phyloP scores from a whole-genome alignment of 139 green algal genomes.

The Gonium pectorale region DNA sequence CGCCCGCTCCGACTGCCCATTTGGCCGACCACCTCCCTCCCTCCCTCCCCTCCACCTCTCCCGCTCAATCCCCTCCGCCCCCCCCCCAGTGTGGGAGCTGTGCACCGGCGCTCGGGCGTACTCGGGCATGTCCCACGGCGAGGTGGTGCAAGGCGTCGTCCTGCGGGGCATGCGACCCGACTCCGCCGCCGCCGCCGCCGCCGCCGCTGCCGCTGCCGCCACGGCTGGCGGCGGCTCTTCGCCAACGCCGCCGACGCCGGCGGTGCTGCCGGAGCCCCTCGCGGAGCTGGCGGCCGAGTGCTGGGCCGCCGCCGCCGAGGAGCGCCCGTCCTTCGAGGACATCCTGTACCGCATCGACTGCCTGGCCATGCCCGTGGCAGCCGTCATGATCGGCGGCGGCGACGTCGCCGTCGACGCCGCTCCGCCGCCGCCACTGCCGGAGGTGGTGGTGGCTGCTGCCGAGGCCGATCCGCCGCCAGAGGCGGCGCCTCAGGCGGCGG shows the following conservation, averaged over 20 bases:
- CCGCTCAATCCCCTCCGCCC: not conserved
- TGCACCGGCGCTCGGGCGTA: slow-evolving; percentile 40
- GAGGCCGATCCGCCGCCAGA: not conserved
- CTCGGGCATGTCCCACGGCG: slow-evolving; percentile 27
- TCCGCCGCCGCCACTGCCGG: no score
- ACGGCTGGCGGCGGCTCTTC: no score
- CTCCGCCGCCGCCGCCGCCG: not conserved
- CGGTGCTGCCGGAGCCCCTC: slow-evolving; percentile 11
- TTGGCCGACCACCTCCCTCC: no score
- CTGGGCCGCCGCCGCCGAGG: slow-evolving; percentile 20
- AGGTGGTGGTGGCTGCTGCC: not conserved
- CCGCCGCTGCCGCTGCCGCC: not conserved
- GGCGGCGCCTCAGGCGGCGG: not conserved
- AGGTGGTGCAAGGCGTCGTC: slow-evolving; percentile 50
- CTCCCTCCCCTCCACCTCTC: not conserved
- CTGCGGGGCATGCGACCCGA: slow-evolving; percentile 29
- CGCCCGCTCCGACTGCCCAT: not conserved
- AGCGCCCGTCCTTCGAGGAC: slow-evolving; percentile 33
- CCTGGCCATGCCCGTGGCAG: slow-evolving; percentile 15
- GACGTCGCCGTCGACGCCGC: not conserved
- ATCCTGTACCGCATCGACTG: slow-evolving; percentile 26
- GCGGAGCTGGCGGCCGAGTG: slow-evolving; percentile 32
- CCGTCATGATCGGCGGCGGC: slow-evolving; percentile 1
- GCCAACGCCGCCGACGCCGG: no score
- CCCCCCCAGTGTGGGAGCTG: slow-evolving; percentile 40